phyloP scores from a whole-genome alignment of 1,284 basidiomycete genomes.

The Cutaneotrichosporon curvatum region DNA sequence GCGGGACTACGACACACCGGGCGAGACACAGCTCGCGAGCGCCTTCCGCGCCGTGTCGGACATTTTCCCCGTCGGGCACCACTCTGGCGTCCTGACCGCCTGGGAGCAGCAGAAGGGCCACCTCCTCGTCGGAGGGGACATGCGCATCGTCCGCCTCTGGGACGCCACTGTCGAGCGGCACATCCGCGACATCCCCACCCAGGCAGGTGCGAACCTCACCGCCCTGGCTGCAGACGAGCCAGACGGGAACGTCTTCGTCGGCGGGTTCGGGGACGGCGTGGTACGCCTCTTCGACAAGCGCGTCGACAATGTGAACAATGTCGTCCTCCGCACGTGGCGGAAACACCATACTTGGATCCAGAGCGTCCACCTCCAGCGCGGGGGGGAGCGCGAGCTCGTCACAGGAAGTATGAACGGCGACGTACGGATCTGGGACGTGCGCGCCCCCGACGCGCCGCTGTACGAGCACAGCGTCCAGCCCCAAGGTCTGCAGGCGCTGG shows the following conservation, averaged over 20 bases:
- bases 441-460: constrained; percentile 58
- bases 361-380: constrained; percentile 79
- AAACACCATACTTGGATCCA: constrained; percentile 89
- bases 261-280: constrained; percentile 87
- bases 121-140: constrained; percentile 84
- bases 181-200: constrained; percentile 67
- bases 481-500: constrained; percentile 72
- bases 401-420: constrained; percentile 91
- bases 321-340: constrained; percentile 66
- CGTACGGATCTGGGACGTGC: constrained; percentile 86
- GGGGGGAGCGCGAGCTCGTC: constrained; percentile 64
- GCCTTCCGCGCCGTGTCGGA: constrained; percentile 86
- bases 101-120: constrained; percentile 90
- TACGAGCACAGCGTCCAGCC: constrained; percentile 63
- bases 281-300: constrained; percentile 89
- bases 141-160: constrained; percentile 83
- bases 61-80: constrained; percentile 56
- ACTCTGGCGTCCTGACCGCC: constrained; percentile 75
- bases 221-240: constrained; percentile 69
- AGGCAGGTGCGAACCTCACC: constrained; percentile 83
- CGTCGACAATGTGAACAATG: constrained; percentile 72
- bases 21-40: constrained; percentile 71
- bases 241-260: constrained; percentile 72
- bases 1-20: constrained; percentile 64
- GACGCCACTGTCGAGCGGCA: constrained; percentile 87